Conservation (phyloP, 768 basidiomycete species). For the Obba rivulosa region DNA sequence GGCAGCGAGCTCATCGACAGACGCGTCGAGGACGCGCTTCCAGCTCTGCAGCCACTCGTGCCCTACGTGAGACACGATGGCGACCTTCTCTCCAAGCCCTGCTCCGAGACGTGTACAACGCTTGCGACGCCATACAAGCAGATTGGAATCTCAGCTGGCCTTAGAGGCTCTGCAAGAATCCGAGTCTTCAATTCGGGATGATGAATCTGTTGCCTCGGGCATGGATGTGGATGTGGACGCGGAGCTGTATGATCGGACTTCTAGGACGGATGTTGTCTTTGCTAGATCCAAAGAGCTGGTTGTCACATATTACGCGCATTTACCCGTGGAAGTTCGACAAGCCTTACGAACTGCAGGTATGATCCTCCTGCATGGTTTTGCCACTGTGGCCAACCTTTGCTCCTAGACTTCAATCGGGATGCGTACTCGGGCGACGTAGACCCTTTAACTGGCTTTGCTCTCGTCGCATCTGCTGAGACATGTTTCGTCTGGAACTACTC, state of each 20-base stretch:
- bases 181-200: slow-evolving; percentile 26
- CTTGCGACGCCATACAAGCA: slow-evolving; percentile 17
- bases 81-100: slow-evolving; percentile 58
- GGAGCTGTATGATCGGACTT: slow-evolving; percentile 33
- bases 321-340: slow-evolving; percentile 73
- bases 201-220: slow-evolving; percentile 31
- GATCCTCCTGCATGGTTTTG: slow-evolving; percentile 11
- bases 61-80: slow-evolving; percentile 33
- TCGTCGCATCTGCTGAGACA: slow-evolving; percentile 64
- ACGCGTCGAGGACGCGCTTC: slow-evolving; percentile 17
- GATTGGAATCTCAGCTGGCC: slow-evolving; percentile 35
- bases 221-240: slow-evolving; percentile 67
- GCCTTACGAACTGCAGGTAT: slow-evolving; percentile 63
- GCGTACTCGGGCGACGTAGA: slow-evolving; percentile 70
- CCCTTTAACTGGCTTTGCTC: slow-evolving; percentile 64
- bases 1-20: slow-evolving; percentile 10
- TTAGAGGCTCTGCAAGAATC: slow-evolving; percentile 28
- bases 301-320: slow-evolving; percentile 59
- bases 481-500: slow-evolving; percentile 85
- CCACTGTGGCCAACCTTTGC: not conserved
- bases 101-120: slow-evolving; percentile 45
- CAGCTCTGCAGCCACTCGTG: not conserved
- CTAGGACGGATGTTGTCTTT: slow-evolving; percentile 38
- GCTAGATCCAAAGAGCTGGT: slow-evolving; percentile 70
- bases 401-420: slow-evolving; percentile 61